Conservation (phyloP, 345 rosid genomes). For the Sisymbrium irio region DNA sequence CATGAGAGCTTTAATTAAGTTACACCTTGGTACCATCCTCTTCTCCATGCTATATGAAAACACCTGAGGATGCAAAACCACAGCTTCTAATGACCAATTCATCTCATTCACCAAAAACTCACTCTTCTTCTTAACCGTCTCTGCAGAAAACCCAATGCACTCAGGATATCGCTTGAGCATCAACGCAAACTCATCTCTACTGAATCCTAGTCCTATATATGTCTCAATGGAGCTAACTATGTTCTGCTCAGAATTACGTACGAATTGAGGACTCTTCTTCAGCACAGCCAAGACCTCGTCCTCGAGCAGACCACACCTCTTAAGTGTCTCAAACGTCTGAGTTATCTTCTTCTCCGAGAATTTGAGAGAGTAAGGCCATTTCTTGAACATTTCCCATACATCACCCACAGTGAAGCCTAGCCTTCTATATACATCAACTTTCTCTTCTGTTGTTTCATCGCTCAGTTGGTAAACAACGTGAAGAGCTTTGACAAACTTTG, state of each 20-base stretch:
- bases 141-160: neutral
- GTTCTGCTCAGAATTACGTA: neutral
- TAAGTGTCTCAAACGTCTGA: neutral
- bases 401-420: conserved; percentile 34
- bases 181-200: conserved; percentile 21
- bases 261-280: neutral
- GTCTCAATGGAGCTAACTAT: conserved; percentile 18
- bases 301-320: neutral
- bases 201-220: conserved; percentile 16
- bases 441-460: conserved; percentile 6
- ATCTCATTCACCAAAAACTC: neutral
- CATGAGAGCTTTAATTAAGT: conserved; percentile 21
- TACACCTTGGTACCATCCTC: conserved; percentile 38
- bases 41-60: conserved; percentile 30
- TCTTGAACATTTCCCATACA: conserved; percentile 23
- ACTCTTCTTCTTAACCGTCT: conserved; percentile 2
- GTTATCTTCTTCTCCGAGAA: conserved; percentile 7
- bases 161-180: neutral
- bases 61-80: neutral
- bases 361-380: neutral
- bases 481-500: conserved; percentile 26
- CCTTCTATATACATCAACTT: conserved; percentile 2
- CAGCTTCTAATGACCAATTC: neutral
- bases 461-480: neutral
- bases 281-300: neutral